Evolutionary conservation across 2,329 filamentous ascomycete genomes (phyloP).

Genomic region (Sordariomycetes sp.): DNA sequence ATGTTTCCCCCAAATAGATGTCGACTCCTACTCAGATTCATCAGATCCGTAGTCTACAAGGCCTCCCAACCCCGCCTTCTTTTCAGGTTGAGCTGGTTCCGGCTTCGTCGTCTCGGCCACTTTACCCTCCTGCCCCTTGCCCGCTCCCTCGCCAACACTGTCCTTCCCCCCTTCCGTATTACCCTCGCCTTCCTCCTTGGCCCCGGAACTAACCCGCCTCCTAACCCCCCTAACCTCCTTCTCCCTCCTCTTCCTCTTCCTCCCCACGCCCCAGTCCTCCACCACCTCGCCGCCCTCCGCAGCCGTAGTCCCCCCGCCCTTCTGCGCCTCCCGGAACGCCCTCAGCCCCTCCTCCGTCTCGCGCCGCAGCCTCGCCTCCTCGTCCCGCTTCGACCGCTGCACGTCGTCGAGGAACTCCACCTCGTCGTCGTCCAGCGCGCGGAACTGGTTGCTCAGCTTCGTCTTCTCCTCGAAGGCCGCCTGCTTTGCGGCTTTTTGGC

Average conservation of each 20-base stretch:
- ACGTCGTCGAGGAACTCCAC: slow-evolving; percentile 62
- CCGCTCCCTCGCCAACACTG: slow-evolving; percentile 8
- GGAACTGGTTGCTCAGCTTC: slow-evolving; percentile 66
- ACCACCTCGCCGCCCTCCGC: slow-evolving; percentile 22
- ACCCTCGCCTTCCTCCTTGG: slow-evolving; percentile 7
- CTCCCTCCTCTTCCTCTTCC: slow-evolving; percentile 14
- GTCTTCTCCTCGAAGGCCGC: slow-evolving; percentile 69
- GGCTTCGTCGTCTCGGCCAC: slow-evolving; percentile 5
- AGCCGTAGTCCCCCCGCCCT: slow-evolving; percentile 25
- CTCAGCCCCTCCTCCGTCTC: slow-evolving; percentile 48
- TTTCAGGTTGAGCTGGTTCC: slow-evolving; percentile 7
- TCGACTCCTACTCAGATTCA: slow-evolving; percentile 4
- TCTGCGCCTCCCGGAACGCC: slow-evolving; percentile 43
- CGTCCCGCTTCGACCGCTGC: slow-evolving; percentile 31
- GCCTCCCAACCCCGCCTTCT: slow-evolving; percentile 17
- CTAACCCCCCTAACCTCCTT: slow-evolving; percentile 6
- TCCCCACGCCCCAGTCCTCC: slow-evolving; percentile 19
- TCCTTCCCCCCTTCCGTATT: not conserved
- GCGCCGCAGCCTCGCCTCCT: slow-evolving; percentile 40
- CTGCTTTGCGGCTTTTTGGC: slow-evolving; percentile 58
- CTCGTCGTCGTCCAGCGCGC: slow-evolving; percentile 68
- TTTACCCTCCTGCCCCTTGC: slow-evolving; percentile 3
- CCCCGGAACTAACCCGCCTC: slow-evolving; percentile 5
- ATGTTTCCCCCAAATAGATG: not conserved
- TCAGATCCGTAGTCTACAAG: slow-evolving; percentile 49